Evolutionary conservation across 148 eudicot genomes (phyloP), one percentile per base, ranked within the genome.

Genomic region (Camellia lanceoleosa): DNA sequence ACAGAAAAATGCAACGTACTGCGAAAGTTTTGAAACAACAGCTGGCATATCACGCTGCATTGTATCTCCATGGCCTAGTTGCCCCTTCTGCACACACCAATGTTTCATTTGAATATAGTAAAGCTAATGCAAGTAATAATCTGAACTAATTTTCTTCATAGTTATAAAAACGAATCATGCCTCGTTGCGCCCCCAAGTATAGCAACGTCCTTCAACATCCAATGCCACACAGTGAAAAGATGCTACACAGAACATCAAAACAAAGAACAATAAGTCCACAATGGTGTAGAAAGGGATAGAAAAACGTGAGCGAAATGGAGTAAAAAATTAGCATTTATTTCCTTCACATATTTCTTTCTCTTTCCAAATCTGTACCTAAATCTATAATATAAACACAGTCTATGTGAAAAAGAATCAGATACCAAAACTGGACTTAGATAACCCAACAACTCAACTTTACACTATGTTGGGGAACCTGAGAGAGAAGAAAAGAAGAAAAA

Each of bases 151-250:
- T 19, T 63, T 55, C 74, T 55, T 78, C 68, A 23, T 66, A 47
- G 46, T 42, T 13, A 76, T 30, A 30, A 30, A 46, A 74, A 66
- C 3, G 20, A 68, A 60, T 56, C 92, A 82, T 87, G 81, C 99
- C 89, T 95, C 99, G 75, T 95, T 95, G 41, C 97, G 81, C 23
- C 99, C 99, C 99, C 99, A 95, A 3, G 99, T 95, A 77, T 93
- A 95, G 84, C 99, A 95, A 20, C 97, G 90, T 55, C 99, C 97
- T 55, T 89, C 90, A 54, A 89, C 93, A 85, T 95, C 99, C 92
- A 95, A 76, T 5, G 99, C 97, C 85, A 95, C 95, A 66, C 99
- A 93, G 83, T 95, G 99, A 83, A 93, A 89, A 69, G 99, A 93
- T 62, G 87, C 99, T 95, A 78, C 90, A 90, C 51, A 71, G n/a